A percentile compares a stretch with the other conserved stretches of the same genome.
These are phyloP conservation scores for Sporisorium graminicola DNA, from an alignment of 1,284 basidiomycete species.

Conservation along the genomic window DNA sequence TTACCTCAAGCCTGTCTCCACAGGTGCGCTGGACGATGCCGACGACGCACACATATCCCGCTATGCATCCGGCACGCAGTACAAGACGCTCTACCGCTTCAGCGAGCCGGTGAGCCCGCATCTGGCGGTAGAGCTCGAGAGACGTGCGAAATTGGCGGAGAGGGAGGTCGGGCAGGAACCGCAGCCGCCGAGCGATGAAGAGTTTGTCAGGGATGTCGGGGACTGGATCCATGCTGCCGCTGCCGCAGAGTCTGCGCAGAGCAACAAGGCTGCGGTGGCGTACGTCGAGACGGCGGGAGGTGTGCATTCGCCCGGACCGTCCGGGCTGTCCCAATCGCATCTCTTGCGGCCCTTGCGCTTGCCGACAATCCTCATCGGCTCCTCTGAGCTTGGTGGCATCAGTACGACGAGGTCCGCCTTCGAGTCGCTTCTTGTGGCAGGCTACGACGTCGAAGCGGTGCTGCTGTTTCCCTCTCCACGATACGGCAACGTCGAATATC, in stretches of 20 bases:
- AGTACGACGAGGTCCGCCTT: slow-evolving; percentile 93
- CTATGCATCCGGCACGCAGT: slow-evolving; percentile 66
- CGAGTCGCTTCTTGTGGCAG: slow-evolving; percentile 88
- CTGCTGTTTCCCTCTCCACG: slow-evolving; percentile 81
- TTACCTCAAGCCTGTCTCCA: slow-evolving; percentile 68
- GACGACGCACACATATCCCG: slow-evolving; percentile 60
- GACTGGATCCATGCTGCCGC: slow-evolving; percentile 76
- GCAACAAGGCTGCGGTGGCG: slow-evolving; percentile 71
- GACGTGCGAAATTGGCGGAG: slow-evolving; percentile 67
- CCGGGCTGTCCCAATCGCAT: slow-evolving; percentile 81
- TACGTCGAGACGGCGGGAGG: slow-evolving; percentile 96
- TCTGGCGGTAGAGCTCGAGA: slow-evolving; percentile 80
- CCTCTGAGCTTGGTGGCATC: slow-evolving; percentile 91
- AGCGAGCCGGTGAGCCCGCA: slow-evolving; percentile 93
- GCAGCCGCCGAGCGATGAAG: slow-evolving; percentile 73
- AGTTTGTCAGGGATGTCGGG: slow-evolving; percentile 79
- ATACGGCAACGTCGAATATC: slow-evolving; percentile 81
- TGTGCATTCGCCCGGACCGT: slow-evolving; percentile 89
- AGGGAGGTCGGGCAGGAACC: slow-evolving; percentile 24
- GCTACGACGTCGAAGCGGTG: slow-evolving; percentile 89
- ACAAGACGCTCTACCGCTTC: slow-evolving; percentile 85
- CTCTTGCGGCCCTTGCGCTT: slow-evolving; percentile 76
- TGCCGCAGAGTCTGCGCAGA: not conserved
- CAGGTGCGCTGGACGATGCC: slow-evolving; percentile 53
- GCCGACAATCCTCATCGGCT: slow-evolving; percentile 88